Base-by-base conservation (phyloP, 306 rosid genomes). In the Lathyrus aphaca region DNA sequence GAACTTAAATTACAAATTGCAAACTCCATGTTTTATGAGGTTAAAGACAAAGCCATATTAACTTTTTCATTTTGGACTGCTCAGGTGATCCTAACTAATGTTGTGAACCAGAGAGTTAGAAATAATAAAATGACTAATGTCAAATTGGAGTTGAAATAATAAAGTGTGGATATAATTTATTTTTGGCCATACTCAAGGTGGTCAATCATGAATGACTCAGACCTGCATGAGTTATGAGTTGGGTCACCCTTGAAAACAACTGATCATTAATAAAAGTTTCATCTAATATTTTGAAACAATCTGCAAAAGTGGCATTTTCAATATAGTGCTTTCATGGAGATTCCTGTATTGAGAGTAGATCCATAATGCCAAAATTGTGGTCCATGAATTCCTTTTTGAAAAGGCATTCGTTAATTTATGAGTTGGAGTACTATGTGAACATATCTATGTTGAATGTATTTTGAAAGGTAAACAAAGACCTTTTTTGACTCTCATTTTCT, bases 361-460 rank as follows among this genome's bases (percentile, higher is more conserved):
- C 83, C 83, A 77, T 73, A 68, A 77, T 77, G 75, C 78, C 77
- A 80, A 84, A 78, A 82, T 79, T 80, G 98, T 86, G 98, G 98
- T 87, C 98, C 98, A 84, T 73, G 19, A 71, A 74, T 82, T 82
- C 77, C 86, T 82, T 83, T 87, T 72, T 68, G 10, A 72, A 82
- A 77, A 74, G 89, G 53, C 78, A 74, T 62, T 84, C 42, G 29
- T 68, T 57, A 71, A 66, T 85, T 79, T 73, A 71, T 81, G 73
- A 75, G 67, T 77, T 75, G 66, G 78, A 74, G 50, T 77, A n/a
- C n/a, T n/a, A 37, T 64, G 38, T 64, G 71, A 77, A 54, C 78
- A 81, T 50, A 76, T 85, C 85, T 84, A 86, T 83, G 68, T 81
- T 73, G 23, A 1, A 1, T 23, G 68, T 77, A 32, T 79, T 76